phyloP scores from a whole-genome alignment of 2,329 filamentous ascomycete genomes.

The Fusarium staphyleae region DNA sequence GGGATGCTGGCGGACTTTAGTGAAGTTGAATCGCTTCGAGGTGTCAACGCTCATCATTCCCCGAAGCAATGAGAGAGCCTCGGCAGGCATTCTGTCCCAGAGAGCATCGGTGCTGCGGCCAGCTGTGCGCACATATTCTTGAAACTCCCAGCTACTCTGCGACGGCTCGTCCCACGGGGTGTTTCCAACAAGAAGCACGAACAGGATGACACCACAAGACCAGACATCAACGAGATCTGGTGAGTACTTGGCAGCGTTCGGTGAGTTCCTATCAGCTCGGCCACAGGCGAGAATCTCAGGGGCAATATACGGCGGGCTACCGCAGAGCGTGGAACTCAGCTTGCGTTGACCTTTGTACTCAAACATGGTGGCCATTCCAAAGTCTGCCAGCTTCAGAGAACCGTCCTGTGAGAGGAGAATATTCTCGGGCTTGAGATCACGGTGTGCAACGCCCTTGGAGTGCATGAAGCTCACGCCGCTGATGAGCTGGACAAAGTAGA shows the following conservation, averaged over 20 bases:
- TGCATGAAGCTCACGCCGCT: constrained; percentile 94
- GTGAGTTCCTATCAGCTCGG: constrained; percentile 53
- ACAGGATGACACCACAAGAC: constrained; percentile 98
- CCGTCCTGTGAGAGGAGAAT: constrained; percentile 86
- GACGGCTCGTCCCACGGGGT: constrained; percentile 98
- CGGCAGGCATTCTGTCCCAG: constrained; percentile 79
- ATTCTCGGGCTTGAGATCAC: constrained; percentile 93
- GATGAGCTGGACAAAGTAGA: constrained; percentile 94
- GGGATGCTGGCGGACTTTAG: constrained; percentile 86
- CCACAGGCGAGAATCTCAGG: constrained; percentile 79
- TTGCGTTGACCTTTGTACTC: constrained; percentile 86
- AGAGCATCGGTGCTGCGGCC: constrained; percentile 85
- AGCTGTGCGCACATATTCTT: constrained; percentile 81
- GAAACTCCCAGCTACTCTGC: constrained; percentile 84
- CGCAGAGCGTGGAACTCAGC: constrained; percentile 86
- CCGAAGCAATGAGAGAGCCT: constrained; percentile 80
- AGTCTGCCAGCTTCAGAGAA: constrained; percentile 93
- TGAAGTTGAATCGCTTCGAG: constrained; percentile 78
- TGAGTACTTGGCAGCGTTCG: constrained; percentile 67
- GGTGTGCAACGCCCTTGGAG: constrained; percentile 91
- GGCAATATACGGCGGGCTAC: constrained; percentile 95
- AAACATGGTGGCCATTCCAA: constrained; percentile 94
- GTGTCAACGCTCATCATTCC: constrained; percentile 92
- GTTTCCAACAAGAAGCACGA: constrained; percentile 93
- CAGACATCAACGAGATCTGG: constrained; percentile 91